Evolutionary conservation across 805 yeast genomes (phyloP), one percentile per base, ranked within the genome.

Genomic region (Soucietia sequanensis): DNA sequence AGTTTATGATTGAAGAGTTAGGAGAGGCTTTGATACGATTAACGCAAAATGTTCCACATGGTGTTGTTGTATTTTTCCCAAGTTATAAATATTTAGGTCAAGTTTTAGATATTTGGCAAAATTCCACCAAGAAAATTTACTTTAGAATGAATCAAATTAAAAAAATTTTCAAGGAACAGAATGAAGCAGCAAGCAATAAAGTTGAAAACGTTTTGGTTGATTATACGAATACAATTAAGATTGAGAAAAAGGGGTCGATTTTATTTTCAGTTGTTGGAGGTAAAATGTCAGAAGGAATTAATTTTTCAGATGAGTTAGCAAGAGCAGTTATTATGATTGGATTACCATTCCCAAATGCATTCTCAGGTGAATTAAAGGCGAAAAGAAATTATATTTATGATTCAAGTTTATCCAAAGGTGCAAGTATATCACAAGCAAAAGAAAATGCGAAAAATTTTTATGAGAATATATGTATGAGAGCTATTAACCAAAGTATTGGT

Each of bases 401-500:
- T 2, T 63, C 62, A 25, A 70, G 78, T 1, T n/a, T 71, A 1
- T 58, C 53, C 14, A 54, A 54, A 4, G 87, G 88, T 0, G 74
- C 73, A 0, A 55, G 78, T 1, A 43, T 37, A 8, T 44, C 52
- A 16, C 66, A 66, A 17, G 85, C 90, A 0, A 53, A 53, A 22
- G 59, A 50, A 6, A 75, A 71, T 3, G 65, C 81, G 1, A 62
- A 67, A 18, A 74, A 72, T 21, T 87, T 78, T 48, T 83, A 85
- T 48, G 95, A 89, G 46, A 87, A 85, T 48, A 65, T 87, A 5
- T 89, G 96, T 52, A 84, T 91, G 93, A 77, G 89, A 34, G 84
- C 95, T 0, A 88, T 90, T 1, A 90, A 90, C 53, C 98, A 90
- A 57, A 80, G 95, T 60, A 81, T 91, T 9, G 98, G 97, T 0